Base-by-base conservation (phyloP, 176 grass and related monocot genomes). In the Rhynchospora pubera region DNA sequence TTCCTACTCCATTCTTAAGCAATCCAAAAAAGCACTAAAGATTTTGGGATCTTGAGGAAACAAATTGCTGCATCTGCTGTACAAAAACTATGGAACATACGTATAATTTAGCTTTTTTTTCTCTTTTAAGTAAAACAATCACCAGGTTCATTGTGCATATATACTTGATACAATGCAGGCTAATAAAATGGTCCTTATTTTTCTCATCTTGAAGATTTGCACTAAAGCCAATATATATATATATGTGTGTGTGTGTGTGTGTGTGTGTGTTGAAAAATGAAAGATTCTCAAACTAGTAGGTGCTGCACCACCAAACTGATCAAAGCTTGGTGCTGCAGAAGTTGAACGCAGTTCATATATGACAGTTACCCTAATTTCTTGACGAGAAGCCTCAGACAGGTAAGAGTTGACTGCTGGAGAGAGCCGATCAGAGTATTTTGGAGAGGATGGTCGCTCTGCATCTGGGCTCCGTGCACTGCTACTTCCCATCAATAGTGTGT, bases 381-480 rank as follows among this genome's bases (percentile, higher is more conserved):
- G 96, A 77, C 96, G 93, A 67, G 96, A 99, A 63, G 96, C 96
- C 87, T 99, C 96, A 57, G 91, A 99, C 23, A 99, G 86, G 64
- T 99, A 95, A n/a, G 82, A 84, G 65, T 99, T 94, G 62, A 99
- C 87, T 57, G 96, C 87, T 70, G 96, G 96, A 57, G 96, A 95
- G 81, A 99, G 85, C 43, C 96, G 84, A 84, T 99, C 96, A 65
- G 96, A 99, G 62, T 99, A 99, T 88, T 99, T 99, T 45, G 96
- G 96, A 72, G 96, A 95, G 14, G 77, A 78, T 77, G 91, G 92
- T 19, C 77, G 87, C 77, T 99, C 96, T 47, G 78, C 88, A 83
- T 99, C 96, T 84, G 96, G 91, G 70, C 96, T 94, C 82, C 96
- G 90, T 30, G 85, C 90, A 91, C 92, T 99, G 78, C 90, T 87